Percentiles rank a stretch among this genome's conserved stretches.
phyloP scores from a whole-genome alignment of 805 yeast genomes.

The Ogataea corticis region DNA sequence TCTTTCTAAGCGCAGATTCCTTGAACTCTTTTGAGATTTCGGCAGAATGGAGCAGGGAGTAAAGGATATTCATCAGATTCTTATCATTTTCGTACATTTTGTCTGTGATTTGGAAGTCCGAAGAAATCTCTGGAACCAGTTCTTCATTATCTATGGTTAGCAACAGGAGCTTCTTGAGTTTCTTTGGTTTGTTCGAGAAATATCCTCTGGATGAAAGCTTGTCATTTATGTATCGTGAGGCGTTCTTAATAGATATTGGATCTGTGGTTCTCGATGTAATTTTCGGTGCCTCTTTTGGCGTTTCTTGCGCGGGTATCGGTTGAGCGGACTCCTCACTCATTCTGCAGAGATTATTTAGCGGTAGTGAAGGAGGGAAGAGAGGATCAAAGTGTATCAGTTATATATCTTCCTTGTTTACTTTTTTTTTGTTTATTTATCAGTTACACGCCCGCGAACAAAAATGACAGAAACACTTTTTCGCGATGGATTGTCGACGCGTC shows the following conservation, averaged over 20 bases:
- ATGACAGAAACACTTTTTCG: constrained; percentile 4
- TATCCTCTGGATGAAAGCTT: constrained; percentile 28
- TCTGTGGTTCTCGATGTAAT: constrained; percentile 8
- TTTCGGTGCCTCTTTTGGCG: not conserved
- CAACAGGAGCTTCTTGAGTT: constrained; percentile 22
- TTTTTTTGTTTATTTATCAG: not conserved
- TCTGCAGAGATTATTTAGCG: too few species aligned
- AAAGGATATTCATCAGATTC: constrained; percentile 29
- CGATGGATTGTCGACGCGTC: constrained; percentile 3
- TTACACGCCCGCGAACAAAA: not conserved
- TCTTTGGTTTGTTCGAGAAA: constrained; percentile 23
- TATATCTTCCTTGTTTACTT: constrained; percentile 1
- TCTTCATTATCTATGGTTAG: constrained; percentile 19
- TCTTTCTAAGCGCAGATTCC: constrained; percentile 16
- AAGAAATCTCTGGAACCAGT: constrained; percentile 10
- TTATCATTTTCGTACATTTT: constrained; percentile 34
- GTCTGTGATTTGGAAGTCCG: constrained; percentile 18
- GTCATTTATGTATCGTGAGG: constrained; percentile 27
- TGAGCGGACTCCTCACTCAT: too few species aligned
- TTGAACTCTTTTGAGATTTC: constrained; percentile 25
- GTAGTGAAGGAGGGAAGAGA: not conserved
- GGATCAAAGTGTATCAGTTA: not conserved
- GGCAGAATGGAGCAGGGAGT: constrained; percentile 24
- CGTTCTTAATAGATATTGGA: constrained; percentile 25
- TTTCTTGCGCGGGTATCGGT: not conserved